Percentiles rank a stretch among this genome's conserved stretches.
Conservation (phyloP, 768 basidiomycete genomes). For the Suillus hirtellus region DNA sequence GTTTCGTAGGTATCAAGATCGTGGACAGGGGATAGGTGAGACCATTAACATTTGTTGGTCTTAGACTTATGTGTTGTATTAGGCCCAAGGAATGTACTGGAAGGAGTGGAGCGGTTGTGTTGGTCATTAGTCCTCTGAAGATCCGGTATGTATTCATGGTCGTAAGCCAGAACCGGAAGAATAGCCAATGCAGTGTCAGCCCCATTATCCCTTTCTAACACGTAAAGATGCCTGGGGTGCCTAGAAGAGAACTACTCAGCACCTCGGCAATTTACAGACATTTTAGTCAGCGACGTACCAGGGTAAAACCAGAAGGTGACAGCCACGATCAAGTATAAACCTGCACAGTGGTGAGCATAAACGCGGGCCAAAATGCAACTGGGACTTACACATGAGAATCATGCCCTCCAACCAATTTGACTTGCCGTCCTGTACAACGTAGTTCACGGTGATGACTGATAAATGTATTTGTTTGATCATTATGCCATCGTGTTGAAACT, state of each 20-base stretch:
- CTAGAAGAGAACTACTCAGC: slow-evolving; percentile 8
- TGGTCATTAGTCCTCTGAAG: not conserved
- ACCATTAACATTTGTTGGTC: not conserved
- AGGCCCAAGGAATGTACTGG: not conserved
- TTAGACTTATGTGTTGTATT: not conserved
- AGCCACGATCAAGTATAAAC: slow-evolving; percentile 57
- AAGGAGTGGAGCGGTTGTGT: not conserved
- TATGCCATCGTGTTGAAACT: slow-evolving; percentile 35
- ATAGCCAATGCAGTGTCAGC: not conserved
- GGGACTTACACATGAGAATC: slow-evolving; percentile 62
- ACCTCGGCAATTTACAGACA: not conserved
- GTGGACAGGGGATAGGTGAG: too few species aligned
- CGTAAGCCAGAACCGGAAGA: not conserved
- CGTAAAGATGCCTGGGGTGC: not conserved
- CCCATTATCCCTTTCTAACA: not conserved
- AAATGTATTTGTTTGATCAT: not conserved
- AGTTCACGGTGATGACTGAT: slow-evolving; percentile 79
- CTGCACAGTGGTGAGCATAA: slow-evolving; percentile 24
- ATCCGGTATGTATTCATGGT: not conserved
- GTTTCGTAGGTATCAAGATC: not conserved
- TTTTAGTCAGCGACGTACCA: slow-evolving; percentile 27
- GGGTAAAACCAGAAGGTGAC: slow-evolving; percentile 58
- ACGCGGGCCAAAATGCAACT: not conserved
- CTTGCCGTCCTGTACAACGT: slow-evolving; percentile 82
- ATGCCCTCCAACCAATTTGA: slow-evolving; percentile 93